phyloP scores from a whole-genome alignment of 306 rosid genomes.

The Potentilla sterilis region DNA sequence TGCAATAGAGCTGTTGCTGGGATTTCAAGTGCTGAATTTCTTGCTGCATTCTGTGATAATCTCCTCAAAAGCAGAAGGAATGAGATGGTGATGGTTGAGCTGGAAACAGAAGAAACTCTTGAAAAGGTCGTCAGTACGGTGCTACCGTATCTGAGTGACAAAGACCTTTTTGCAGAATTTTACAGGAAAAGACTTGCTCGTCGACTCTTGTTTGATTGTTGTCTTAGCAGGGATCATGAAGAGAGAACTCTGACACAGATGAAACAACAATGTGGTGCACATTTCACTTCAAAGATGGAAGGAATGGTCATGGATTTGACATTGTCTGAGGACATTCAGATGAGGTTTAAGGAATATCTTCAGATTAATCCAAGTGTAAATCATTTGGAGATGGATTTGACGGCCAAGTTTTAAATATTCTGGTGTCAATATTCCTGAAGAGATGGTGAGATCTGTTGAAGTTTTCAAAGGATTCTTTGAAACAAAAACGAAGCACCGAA shows the following conservation, averaged over 20 bases:
- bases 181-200: conserved; percentile 83
- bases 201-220: conserved; percentile 60
- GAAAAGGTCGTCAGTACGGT: conserved; percentile 54
- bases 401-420: conserved; percentile 71
- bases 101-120: conserved; percentile 58
- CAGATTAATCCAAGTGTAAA: conserved; percentile 33
- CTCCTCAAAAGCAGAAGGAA: conserved; percentile 59
- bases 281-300: conserved; percentile 76
- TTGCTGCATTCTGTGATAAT: conserved; percentile 62
- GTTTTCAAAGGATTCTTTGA: conserved; percentile 62
- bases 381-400: conserved; percentile 57
- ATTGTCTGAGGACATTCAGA: conserved; percentile 52
- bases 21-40: conserved; percentile 57
- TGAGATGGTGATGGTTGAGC: conserved; percentile 59
- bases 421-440: conserved; percentile 56
- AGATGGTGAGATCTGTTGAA: conserved; percentile 69
- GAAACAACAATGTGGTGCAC: conserved; percentile 64
- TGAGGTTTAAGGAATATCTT: conserved; percentile 55
- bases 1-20: conserved; percentile 59
- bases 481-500: conserved; percentile 54
- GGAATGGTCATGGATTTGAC: conserved; percentile 67
- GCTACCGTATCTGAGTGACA: conserved; percentile 59
- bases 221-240: conserved; percentile 63
- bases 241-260: conserved; percentile 47
- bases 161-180: conserved; percentile 72